Conservation (phyloP, 768 basidiomycete species). For the Hygrocybe punicea region DNA sequence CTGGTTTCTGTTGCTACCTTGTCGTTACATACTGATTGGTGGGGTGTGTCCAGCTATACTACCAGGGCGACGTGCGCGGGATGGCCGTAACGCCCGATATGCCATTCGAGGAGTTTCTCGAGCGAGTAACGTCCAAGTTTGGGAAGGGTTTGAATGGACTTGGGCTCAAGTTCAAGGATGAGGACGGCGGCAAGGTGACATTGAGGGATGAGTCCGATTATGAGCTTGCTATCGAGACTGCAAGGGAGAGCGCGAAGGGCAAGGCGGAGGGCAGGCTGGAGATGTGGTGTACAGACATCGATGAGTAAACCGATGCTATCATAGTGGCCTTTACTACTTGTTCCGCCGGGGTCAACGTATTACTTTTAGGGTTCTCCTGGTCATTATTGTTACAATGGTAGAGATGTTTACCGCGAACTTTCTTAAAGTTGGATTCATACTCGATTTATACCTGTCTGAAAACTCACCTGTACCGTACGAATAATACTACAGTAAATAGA, state of each 20-base stretch:
- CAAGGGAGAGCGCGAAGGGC: constrained; percentile 69
- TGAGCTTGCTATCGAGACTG: constrained; percentile 87
- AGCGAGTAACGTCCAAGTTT: constrained; percentile 73
- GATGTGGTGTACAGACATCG: constrained; percentile 67
- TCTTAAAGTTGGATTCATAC: no score
- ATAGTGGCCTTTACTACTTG: no score
- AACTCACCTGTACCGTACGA: no score
- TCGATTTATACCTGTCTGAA: no score
- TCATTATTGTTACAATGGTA: no score
- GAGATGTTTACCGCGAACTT: no score
- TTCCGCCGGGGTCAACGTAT: no score
- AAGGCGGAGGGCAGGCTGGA: constrained; percentile 82
- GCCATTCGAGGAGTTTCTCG: constrained; percentile 72
- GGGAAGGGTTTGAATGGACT: constrained; percentile 44
- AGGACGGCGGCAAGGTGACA: constrained; percentile 80
- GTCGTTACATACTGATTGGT: background rate
- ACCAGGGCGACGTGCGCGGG: constrained; percentile 76
- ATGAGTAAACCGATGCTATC: no score
- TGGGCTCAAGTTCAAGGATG: constrained; percentile 77
- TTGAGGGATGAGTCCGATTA: constrained; percentile 84
- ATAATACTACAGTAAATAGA: no score
- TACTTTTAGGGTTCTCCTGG: no score
- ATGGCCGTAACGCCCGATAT: constrained; percentile 73
- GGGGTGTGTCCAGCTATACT: constrained; percentile 58
- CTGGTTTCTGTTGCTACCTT: background rate